Base-by-base conservation (phyloP, 306 rosid genomes). In the Cucumis cinereus region DNA sequence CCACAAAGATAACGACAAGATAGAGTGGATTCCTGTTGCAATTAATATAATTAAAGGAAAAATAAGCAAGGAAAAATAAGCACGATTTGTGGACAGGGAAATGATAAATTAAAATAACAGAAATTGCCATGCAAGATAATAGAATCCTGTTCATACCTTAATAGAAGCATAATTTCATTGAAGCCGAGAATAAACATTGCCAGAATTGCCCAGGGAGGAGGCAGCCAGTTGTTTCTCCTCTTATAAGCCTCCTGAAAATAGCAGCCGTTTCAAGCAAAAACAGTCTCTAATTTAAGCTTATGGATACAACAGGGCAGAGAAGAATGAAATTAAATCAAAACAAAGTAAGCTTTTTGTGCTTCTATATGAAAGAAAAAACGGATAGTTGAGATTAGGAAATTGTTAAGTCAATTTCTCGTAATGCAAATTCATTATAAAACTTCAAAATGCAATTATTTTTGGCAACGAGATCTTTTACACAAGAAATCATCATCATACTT, bases 131-230 rank as follows among this genome's bases (percentile, higher is more conserved):
- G 36, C 11, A 69, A 7, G 53, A 67, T 40, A 0, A 68, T 22
- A 45, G 3, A 69, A 69, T 69, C 55, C 20, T 43, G 14, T 38
- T 49, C 55, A 69, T 83, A 93, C 98, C 79, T 93, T 77, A 93
- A 74, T 57, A 93, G 94, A 23, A 87, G 56, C 90, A 87, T 89
- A 77, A 93, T 84, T 79, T 93, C 98, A 41, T 93, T 90, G 77
- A 85, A 93, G 41, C 98, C 98, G 76, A 93, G 97, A 69, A 91
- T 20, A 64, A 84, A 2, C 87, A 91, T 76, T 5, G 91, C 92
- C 83, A 86, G n/a, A 43, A 93, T 91, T 64, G 96, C 86, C 98
- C 98, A 93, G 61, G 91, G 90, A 87, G 98, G 96, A 74, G 98
- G 98, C 74, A 90, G 68, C 98, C 97, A 87, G 79, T 86, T 87